Conservation (phyloP, 139 green algal genomes). For the Zygnema cylindricum region DNA sequence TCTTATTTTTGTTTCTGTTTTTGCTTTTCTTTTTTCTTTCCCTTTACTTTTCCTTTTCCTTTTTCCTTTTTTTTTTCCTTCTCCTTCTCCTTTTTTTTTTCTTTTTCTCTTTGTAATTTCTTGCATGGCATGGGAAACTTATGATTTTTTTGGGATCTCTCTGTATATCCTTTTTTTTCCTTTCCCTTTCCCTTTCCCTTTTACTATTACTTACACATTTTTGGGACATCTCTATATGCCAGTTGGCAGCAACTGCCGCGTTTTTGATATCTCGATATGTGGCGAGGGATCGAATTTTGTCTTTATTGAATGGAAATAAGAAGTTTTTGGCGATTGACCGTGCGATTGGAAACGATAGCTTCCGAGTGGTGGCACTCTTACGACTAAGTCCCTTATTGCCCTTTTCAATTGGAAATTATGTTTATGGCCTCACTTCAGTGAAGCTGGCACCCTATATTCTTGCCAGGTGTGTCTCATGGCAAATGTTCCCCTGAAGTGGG, state of each 20-base stretch:
- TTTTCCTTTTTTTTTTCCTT: too few relatives aligned
- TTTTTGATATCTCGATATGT: slow-evolving; percentile 95
- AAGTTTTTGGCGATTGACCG: slow-evolving; percentile 81
- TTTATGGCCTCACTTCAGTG: slow-evolving; percentile 89
- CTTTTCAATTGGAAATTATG: slow-evolving; percentile 84
- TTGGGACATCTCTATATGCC: too few relatives aligned
- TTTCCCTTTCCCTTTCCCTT: too few relatives aligned
- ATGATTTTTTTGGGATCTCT: too few relatives aligned
- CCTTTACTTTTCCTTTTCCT: too few relatives aligned
- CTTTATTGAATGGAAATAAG: slow-evolving; percentile 68
- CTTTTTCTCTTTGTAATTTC: too few relatives aligned
- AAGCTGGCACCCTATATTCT: slow-evolving; percentile 81
- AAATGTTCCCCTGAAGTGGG: neutral
- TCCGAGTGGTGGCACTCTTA: slow-evolving; percentile 91
- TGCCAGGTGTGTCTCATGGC: slow-evolving; percentile 72
- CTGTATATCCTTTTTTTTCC: too few relatives aligned
- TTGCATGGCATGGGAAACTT: too few relatives aligned
- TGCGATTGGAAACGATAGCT: slow-evolving; percentile 85
- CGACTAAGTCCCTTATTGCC: slow-evolving; percentile 90
- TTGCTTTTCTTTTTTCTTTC: too few relatives aligned
- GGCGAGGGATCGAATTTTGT: slow-evolving; percentile 80
- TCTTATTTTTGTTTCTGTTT: too few relatives aligned
- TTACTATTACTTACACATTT: too few relatives aligned
- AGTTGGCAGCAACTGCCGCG: slow-evolving; percentile 76
- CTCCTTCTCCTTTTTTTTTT: too few relatives aligned